Evolutionary conservation across 73 alveolate genomes (phyloP).

Genomic region (Stentor roeselii): DNA sequence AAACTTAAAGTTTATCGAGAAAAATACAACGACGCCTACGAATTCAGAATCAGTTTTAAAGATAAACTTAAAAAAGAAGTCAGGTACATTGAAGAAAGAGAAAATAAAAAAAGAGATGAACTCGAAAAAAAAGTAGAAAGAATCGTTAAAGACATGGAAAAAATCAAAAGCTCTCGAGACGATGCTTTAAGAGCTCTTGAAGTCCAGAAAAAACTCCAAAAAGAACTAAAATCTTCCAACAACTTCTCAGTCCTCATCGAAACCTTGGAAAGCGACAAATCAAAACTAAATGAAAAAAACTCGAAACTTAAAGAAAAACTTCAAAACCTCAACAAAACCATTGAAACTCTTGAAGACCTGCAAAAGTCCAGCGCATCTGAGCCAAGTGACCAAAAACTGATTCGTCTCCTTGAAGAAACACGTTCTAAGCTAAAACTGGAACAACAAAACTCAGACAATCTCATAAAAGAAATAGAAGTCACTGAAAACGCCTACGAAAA

Average conservation of each 20-base stretch:
- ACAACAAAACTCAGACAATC: not conserved
- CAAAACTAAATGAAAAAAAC: not conserved
- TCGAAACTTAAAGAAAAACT: not conserved
- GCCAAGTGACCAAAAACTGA: not conserved
- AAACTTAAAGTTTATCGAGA: not conserved
- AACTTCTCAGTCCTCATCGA: not conserved
- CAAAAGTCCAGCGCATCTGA: not conserved
- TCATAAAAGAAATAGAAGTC: not conserved
- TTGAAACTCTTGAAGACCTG: not conserved
- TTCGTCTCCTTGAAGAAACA: not conserved
- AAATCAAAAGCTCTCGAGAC: not conserved
- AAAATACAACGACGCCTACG: not conserved
- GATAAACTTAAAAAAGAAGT: not conserved
- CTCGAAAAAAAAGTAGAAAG: not conserved
- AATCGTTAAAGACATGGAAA: not conserved
- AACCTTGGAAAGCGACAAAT: not conserved
- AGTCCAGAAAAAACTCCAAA: not conserved
- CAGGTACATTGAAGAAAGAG: not conserved
- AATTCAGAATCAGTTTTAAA: not conserved
- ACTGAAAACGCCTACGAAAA: conserved; percentile 13
- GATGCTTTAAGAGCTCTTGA: not conserved
- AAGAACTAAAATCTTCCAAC: not conserved
- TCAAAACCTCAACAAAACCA: not conserved
- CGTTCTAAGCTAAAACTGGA: not conserved
- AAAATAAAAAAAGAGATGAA: not conserved